Evolutionary conservation across 768 basidiomycete genomes (phyloP), one percentile per base, ranked within the genome.

Genomic region (Lactarius akahatsu): DNA sequence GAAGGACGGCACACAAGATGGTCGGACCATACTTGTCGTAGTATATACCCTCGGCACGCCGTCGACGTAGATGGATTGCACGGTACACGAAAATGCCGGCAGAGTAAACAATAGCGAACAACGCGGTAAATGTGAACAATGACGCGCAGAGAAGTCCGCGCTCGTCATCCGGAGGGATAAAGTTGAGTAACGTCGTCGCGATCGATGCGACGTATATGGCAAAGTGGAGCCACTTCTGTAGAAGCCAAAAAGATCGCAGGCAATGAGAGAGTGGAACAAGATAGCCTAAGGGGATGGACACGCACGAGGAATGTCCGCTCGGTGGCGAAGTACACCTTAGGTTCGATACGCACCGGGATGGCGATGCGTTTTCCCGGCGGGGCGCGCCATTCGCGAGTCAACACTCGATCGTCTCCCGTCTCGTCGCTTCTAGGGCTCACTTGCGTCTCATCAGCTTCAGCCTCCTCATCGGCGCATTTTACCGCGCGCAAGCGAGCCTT

Each of bases 321-420:
- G 43, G 90, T 88, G 7, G 97, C 97, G 75, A 98, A 99, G 74
- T 96, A 96, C 4, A 97, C 95, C 78, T 99, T 99, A 34, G 97
- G 97, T 76, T 99, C 97, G 57, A 99, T 85, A 62, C 97, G 85
- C n/a, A 99, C 90, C 30, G 96, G 95, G 3, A 98, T 86, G 0
- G 94, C 86, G 64, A 99, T 96, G 70, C 84, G 83, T 80, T 98
- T 98, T 13, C 96, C 96, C 50, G 82, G 78, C 0, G 92, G 91
- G 1, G 96, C 96, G 30, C 75, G 80, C 88, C 89, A 92, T 65
- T 85, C 84, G 63, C 88, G 81, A 61, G 82, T 84, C 57, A 90
- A 73, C 18, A 89, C 74, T 67, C 86, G 82, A 69, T 88, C 86
- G 26, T 85, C 81, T 28, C 66, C 65, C 59, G 57, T 50, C 63